Evolutionary conservation across 371 early-diverging fungal species (phyloP).

Genomic region (Lichtheimia ramosa): DNA sequence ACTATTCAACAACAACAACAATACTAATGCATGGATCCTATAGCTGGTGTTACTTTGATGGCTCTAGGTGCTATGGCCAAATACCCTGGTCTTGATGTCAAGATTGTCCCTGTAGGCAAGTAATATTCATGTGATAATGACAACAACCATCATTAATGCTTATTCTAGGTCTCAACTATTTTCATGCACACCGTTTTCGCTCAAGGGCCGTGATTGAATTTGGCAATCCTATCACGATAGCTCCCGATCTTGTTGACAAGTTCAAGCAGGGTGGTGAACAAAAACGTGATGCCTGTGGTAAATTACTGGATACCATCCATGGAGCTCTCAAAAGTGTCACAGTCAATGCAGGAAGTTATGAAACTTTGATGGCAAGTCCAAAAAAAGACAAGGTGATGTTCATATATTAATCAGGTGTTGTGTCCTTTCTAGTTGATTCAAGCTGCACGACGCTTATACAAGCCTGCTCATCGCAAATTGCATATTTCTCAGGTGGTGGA

Average conservation of each 20-base stretch:
- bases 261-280: conserved; percentile 83
- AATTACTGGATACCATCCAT: conserved; percentile 77
- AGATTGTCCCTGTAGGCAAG: conserved; percentile 87
- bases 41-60: conserved; percentile 88
- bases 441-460: conserved; percentile 93
- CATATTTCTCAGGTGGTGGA: conserved; percentile 78
- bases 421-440: conserved; percentile 88
- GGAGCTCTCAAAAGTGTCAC: conserved; percentile 85
- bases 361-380: conserved; percentile 80
- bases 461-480: conserved; percentile 81
- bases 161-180: conserved; percentile 82
- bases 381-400: too few species aligned
- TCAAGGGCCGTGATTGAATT: conserved; percentile 96
- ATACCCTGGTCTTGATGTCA: conserved; percentile 85
- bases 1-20: neutral
- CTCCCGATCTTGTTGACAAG: conserved; percentile 76
- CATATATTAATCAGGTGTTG: too few species aligned
- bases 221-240: conserved; percentile 85
- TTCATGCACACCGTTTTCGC: conserved; percentile 94
- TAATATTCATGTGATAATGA: too few species aligned
- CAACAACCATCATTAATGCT: too few species aligned
- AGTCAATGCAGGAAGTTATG: conserved; percentile 90
- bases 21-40: neutral
- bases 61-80: conserved; percentile 93
- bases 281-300: conserved; percentile 81